These are phyloP conservation scores for Ganoderma resinaceum DNA, from an alignment of 1,284 basidiomycete genomes.

Conservation along the genomic window DNA sequence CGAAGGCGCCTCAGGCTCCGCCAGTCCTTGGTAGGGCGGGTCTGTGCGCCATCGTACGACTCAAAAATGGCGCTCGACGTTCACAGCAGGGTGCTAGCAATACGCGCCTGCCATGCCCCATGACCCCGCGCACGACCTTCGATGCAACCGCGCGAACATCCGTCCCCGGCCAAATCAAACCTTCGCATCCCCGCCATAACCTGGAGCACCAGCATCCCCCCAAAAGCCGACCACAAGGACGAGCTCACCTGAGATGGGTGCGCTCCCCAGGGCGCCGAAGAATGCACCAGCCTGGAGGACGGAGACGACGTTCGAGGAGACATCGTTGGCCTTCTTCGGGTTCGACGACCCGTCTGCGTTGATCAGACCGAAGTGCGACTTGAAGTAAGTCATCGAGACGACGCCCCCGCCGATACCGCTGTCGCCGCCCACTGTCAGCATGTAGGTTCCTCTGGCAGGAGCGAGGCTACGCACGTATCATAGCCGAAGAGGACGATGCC, in stretches of 20 bases:
- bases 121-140: neutral
- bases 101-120: neutral
- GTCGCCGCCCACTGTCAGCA: neutral
- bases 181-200: constrained; percentile 17
- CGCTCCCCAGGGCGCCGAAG: constrained; percentile 75
- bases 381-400: constrained; percentile 67
- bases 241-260: constrained; percentile 62
- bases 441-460: neutral
- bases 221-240: neutral
- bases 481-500: constrained; percentile 84
- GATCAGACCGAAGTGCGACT: constrained; percentile 61
- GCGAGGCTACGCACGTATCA: constrained; percentile 58
- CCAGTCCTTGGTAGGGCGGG: too few relatives aligned
- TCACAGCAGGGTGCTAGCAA: neutral
- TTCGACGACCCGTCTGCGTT: constrained; percentile 44
- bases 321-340: constrained; percentile 45
- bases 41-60: too few relatives aligned
- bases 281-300: constrained; percentile 84
- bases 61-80: neutral
- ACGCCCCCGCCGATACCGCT: constrained; percentile 70
- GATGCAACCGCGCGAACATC: neutral
- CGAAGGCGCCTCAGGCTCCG: neutral
- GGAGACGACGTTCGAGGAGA: constrained; percentile 73
- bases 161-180: neutral
- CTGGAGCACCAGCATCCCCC: neutral